Percentiles rank a stretch among this genome's conserved stretches.
These are phyloP conservation scores for Cystofilobasidium bisporidii DNA, from an alignment of 768 basidiomycete species.

Conservation along the genomic window DNA sequence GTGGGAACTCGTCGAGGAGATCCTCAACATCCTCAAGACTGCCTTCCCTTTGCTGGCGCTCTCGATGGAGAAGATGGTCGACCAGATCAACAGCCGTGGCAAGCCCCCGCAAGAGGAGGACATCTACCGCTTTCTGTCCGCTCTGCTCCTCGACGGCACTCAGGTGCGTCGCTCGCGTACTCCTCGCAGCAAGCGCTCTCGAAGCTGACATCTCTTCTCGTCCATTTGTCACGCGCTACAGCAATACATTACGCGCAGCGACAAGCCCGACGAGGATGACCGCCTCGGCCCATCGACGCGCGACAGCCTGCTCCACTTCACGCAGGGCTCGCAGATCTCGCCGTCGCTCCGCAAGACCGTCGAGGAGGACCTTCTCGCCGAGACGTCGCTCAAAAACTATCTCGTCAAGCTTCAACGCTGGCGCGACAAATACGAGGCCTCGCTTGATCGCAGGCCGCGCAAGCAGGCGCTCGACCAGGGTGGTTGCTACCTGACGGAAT, in stretches of 20 bases:
- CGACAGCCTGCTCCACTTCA: slow-evolving; percentile 39
- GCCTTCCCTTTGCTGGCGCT: slow-evolving; percentile 88
- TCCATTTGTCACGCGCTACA: slow-evolving; percentile 15
- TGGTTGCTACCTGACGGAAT: slow-evolving; percentile 90
- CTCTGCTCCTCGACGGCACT: slow-evolving; percentile 37
- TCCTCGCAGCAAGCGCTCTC: no score
- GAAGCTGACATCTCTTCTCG: no score
- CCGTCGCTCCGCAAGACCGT: slow-evolving; percentile 58
- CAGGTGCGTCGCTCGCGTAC: no score
- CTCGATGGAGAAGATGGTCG: slow-evolving; percentile 93
- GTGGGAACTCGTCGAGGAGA: slow-evolving; percentile 86
- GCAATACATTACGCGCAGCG: slow-evolving; percentile 42
- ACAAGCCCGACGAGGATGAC: slow-evolving; percentile 40
- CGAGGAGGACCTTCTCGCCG: slow-evolving; percentile 77
- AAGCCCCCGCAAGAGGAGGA: slow-evolving; percentile 86
- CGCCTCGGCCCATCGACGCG: slow-evolving; percentile 38
- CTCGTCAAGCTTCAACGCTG: slow-evolving; percentile 81
- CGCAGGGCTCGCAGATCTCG: slow-evolving; percentile 11
- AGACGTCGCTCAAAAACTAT: slow-evolving; percentile 73
- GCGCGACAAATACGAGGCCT: slow-evolving; percentile 79
- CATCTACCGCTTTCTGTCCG: slow-evolving; percentile 78
- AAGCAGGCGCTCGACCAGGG: slow-evolving; percentile 73
- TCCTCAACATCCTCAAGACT: slow-evolving; percentile 86
- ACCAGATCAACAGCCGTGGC: slow-evolving; percentile 82
- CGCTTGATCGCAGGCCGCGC: slow-evolving; percentile 71